Conservation (phyloP, 2,329 filamentous ascomycete genomes). For the Penicillium sumatraense region DNA sequence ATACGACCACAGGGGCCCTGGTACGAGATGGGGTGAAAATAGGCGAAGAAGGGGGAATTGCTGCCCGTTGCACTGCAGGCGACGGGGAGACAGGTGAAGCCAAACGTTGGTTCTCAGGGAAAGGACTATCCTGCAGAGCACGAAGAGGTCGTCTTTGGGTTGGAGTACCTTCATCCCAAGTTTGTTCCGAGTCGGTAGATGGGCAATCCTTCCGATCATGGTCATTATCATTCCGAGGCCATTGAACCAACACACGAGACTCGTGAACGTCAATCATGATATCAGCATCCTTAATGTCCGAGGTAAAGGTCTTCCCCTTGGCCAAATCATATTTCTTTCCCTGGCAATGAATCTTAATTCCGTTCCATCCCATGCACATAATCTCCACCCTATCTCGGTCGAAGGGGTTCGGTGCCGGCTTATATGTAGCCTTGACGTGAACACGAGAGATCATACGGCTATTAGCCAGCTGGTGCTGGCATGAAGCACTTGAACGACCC, state of each 20-base stretch:
- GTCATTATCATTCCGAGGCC: conserved; percentile 66
- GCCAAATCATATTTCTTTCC: conserved; percentile 81
- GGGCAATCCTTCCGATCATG: conserved; percentile 53
- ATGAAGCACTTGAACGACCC: conserved; percentile 92
- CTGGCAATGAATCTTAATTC: conserved; percentile 88
- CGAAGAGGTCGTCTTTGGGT: conserved; percentile 37
- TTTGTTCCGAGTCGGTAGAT: conserved; percentile 66
- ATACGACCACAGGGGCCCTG: conserved; percentile 62
- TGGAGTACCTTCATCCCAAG: conserved; percentile 65
- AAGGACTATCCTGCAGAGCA: conserved; percentile 49
- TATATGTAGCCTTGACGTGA: conserved; percentile 86
- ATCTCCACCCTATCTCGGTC: conserved; percentile 82
- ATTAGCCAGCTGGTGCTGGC: conserved; percentile 90
- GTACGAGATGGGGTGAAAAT: conserved; percentile 50
- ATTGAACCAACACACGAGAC: conserved; percentile 83
- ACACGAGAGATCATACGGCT: conserved; percentile 92
- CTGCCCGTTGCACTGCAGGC: conserved; percentile 55
- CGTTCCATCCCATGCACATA: conserved; percentile 94
- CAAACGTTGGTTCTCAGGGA: conserved; percentile 65
- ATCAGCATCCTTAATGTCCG: conserved; percentile 82
- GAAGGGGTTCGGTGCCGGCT: conserved; percentile 68
- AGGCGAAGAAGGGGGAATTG: conserved; percentile 46
- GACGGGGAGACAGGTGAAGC: conserved; percentile 78
- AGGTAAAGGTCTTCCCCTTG: conserved; percentile 88
- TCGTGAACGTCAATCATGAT: conserved; percentile 97